Percentiles rank a stretch among this genome's conserved stretches.
Evolutionary conservation across 805 yeast species (phyloP).

Genomic region (Ascoidea asiatica): DNA sequence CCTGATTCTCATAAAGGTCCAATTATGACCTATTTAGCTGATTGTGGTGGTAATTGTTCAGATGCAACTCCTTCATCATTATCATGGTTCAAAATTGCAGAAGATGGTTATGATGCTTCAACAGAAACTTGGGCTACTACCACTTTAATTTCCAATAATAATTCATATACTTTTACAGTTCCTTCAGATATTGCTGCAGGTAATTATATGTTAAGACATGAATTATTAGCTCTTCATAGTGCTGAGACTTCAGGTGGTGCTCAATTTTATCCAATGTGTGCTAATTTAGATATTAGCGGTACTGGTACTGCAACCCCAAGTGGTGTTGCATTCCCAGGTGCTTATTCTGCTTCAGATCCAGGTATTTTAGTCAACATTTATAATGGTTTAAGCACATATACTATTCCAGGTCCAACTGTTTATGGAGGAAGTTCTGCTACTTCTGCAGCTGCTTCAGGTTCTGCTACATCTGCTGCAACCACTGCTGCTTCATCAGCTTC

Average conservation of each 20-base stretch:
- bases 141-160: slow-evolving; percentile 4
- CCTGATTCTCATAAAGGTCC: slow-evolving; percentile 9
- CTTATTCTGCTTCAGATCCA: slow-evolving; percentile 7
- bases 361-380: slow-evolving; percentile 8
- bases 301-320: slow-evolving; percentile 3
- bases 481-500: too few relatives aligned
- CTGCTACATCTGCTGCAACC: too few relatives aligned
- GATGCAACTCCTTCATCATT: slow-evolving; percentile 1
- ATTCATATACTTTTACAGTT: slow-evolving; percentile 6
- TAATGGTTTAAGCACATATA: slow-evolving; percentile 4
- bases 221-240: slow-evolving; percentile 7
- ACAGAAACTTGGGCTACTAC: slow-evolving; percentile 5
- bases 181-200: slow-evolving; percentile 8
- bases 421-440: too few relatives aligned
- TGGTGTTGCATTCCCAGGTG: slow-evolving; percentile 8
- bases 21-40: slow-evolving; percentile 8
- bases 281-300: slow-evolving; percentile 4
- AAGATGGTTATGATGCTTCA: slow-evolving; percentile 4
- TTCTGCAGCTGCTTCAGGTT: too few relatives aligned
- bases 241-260: slow-evolving; percentile 6
- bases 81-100: slow-evolving; percentile 9
- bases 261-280: slow-evolving; percentile 6
- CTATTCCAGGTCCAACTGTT: slow-evolving; percentile 10
- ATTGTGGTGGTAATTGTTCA: slow-evolving; percentile 2
- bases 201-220: slow-evolving; percentile 9